Evolutionary conservation across 106 monocot species (phyloP).

Genomic region (Acanthochlamys bracteata): DNA sequence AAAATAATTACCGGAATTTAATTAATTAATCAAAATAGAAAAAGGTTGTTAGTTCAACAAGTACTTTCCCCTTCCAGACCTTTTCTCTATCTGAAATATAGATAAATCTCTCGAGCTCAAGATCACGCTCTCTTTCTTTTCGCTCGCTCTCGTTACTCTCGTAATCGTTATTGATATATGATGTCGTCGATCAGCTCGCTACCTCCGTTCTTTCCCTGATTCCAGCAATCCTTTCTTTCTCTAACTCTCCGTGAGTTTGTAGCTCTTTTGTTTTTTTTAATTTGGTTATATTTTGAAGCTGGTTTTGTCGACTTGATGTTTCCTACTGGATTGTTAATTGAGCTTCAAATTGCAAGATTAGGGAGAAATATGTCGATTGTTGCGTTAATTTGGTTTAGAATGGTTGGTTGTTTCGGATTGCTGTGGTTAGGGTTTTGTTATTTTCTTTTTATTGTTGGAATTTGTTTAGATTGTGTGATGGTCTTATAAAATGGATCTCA

Average conservation of each 20-base stretch:
- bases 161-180: conserved; percentile 6
- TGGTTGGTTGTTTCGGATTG: neutral
- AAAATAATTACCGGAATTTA: too few species aligned
- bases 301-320: neutral
- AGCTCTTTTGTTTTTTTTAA: neutral
- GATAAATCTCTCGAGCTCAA: neutral
- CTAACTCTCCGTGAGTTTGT: conserved; percentile 1
- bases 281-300: neutral
- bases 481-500: too few species aligned
- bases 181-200: conserved; percentile 16
- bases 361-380: neutral
- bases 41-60: neutral
- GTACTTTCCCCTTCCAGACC: neutral
- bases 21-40: too few species aligned
- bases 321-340: too few species aligned
- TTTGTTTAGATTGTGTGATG: too few species aligned
- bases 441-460: neutral
- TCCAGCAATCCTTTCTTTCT: neutral
- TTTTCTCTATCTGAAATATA: neutral
- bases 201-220: conserved; percentile 7
- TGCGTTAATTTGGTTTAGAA: neutral
- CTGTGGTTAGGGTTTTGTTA: neutral
- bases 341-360: neutral
- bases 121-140: neutral
- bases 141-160: conserved; percentile 1